Evolutionary conservation across 495 filamentous ascomycete genomes (phyloP), one percentile per base, ranked within the genome.

Genomic region (Astrocystis sublimbata): DNA sequence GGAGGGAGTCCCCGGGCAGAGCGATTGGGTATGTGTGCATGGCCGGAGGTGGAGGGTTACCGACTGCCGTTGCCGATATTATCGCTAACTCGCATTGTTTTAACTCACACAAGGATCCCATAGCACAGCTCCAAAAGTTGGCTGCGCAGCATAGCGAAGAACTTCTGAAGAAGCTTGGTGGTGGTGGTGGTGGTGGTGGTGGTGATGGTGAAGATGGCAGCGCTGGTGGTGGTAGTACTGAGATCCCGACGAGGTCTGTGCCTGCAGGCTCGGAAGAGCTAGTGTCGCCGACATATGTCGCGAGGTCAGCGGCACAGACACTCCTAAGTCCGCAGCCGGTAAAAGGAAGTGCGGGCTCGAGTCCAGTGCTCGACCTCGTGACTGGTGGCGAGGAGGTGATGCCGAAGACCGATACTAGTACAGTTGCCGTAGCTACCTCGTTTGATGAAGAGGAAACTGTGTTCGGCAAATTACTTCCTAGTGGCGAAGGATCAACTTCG

Each of bases 21-120:
- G 83, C 65, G 91, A 96, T 59, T 96, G 92, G 92, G 91, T 93
- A 88, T 85, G 89, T 89, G 75, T 85, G 72, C 83, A 84, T 72
- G 81, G 80, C 70, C 71, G 72, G 72, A 56, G 72, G 65, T 79
- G 76, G 75, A 69, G 43, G 79, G 70, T 79, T 75, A 73, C 72
- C 67, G 78, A 83, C 77, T 83, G 78, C 77, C 69, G 83, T 79
- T 85, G 86, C 78, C 82, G 84, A 63, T 83, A 78, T 78, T 69
- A 83, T 79, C 84, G 86, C 78, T 82, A 84, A 63, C 76, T 88
- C 73, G 74, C 80, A n/a, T n/a, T n/a, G n/a, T n/a, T n/a, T n/a
- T 79, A 81, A 83, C 77, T 75, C 30, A 63, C 56, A 85, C 72
- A 90, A 80, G 88, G 86, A 94, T 76, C 91, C 91, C 36, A 73